Evolutionary conservation across 305 asterid species (phyloP), one percentile per base, ranked within the genome.

Genomic region (Fraxinus sp.): DNA sequence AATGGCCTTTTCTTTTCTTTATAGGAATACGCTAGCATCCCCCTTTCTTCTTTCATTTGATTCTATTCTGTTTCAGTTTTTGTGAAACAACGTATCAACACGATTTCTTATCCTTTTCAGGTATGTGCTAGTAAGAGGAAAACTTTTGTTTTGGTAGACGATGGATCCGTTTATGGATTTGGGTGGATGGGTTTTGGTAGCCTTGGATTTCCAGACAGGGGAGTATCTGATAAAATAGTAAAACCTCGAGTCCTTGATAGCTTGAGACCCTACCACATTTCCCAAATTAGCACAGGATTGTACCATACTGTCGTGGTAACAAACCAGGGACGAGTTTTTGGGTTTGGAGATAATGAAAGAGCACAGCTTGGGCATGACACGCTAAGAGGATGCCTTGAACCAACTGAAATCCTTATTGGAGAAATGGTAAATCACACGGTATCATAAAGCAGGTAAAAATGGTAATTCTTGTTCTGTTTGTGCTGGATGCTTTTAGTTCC

Each of bases 161-260:
- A 89, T 86, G 98, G 98, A 70, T 91, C 93, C 4, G 90, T 92
- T 14, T 91, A 89, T 78, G 98, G 92, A 20, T 92, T 91, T 78
- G 98, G 98, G 18, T 92, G 97, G 97, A 91, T 91, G 94, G 97
- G 91, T 64, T 93, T 91, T 76, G 97, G 98, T 32, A 92, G 98
- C 89, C 92, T 94, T 30, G 97, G 98, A 9, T 94, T 94, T 78
- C 92, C 87, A 22, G 94, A 94, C 77, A 86, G 90, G 75, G 90
- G 88, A 22, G 85, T 86, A 18, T 92, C 94, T 5, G 92, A 90
- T 76, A 94, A 90, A 87, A 82, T 94, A 57, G n/a, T 87, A 81
- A 88, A 74, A 73, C 97, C 98, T 36, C 91, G 82, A 32, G 89
- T 91, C 74, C 88, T 94, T 4, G 91, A 91, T 44, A 90, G 93